A percentile compares a stretch with the other conserved stretches of the same genome.
Conservation (phyloP, 768 basidiomycete species). For the Kwoniella dendrophila region DNA sequence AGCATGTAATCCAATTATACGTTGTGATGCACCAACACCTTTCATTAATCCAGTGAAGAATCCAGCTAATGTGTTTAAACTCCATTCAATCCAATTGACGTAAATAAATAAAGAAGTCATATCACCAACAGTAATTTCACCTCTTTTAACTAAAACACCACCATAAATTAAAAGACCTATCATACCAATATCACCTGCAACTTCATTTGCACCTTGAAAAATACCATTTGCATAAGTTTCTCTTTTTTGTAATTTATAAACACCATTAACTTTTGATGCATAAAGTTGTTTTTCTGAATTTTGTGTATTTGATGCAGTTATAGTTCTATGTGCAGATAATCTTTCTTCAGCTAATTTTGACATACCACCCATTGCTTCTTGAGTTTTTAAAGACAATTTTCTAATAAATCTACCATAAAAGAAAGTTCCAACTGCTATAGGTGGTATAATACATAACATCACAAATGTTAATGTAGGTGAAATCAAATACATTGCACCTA, state of each 20-base stretch:
- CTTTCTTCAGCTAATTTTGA: slow-evolving; percentile 88
- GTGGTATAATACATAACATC: slow-evolving; percentile 81
- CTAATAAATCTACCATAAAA: slow-evolving; percentile 67
- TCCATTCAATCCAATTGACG: slow-evolving; percentile 53
- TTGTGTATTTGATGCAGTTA: slow-evolving; percentile 81
- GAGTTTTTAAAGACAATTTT: slow-evolving; percentile 82
- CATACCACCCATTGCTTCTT: slow-evolving; percentile 93
- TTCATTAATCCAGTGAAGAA: slow-evolving; percentile 84
- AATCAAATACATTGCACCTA: slow-evolving; percentile 91
- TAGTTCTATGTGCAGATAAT: slow-evolving; percentile 58
- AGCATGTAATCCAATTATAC: slow-evolving; percentile 85
- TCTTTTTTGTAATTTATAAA: slow-evolving; percentile 73
- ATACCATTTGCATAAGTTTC: slow-evolving; percentile 87
- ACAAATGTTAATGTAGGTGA: slow-evolving; percentile 73
- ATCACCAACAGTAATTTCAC: slow-evolving; percentile 78
- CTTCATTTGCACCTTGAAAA: slow-evolving; percentile 70
- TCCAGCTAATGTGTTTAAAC: slow-evolving; percentile 40
- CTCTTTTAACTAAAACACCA: slow-evolving; percentile 81
- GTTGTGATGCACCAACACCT: slow-evolving; percentile 84
- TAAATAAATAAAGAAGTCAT: slow-evolving; percentile 52
- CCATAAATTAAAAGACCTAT: slow-evolving; percentile 64
- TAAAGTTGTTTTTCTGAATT: slow-evolving; percentile 76
- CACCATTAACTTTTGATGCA: slow-evolving; percentile 62
- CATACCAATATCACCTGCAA: slow-evolving; percentile 50
- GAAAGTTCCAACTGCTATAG: slow-evolving; percentile 34